phyloP scores from a whole-genome alignment of 169 alveolate species.

The Cryptosporidium viatorum region DNA sequence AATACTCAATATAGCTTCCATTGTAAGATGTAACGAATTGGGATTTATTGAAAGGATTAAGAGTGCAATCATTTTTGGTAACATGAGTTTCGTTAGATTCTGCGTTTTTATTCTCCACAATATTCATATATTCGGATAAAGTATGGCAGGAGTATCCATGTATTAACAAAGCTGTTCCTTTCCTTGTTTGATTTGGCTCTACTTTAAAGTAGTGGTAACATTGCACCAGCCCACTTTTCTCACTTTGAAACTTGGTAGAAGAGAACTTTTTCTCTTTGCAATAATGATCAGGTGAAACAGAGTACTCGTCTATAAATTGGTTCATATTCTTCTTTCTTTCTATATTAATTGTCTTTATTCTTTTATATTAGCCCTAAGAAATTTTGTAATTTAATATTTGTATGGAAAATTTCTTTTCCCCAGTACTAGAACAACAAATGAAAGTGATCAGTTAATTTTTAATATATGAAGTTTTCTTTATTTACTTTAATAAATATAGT shows the following conservation, averaged over 20 bases:
- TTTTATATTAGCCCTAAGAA: background rate
- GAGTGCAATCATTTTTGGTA: background rate
- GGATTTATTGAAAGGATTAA: background rate
- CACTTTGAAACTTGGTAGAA: constrained; percentile 28
- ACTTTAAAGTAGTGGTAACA: constrained; percentile 39
- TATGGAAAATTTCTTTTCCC: background rate
- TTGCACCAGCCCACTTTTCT: constrained; percentile 17
- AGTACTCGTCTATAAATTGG: constrained; percentile 29
- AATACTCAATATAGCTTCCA: constrained; percentile 55
- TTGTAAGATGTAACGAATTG: constrained; percentile 33
- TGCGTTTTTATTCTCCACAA: constrained; percentile 1
- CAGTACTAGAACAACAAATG: too few species aligned
- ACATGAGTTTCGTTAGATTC: background rate
- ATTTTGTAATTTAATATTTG: too few species aligned
- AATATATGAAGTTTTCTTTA: too few species aligned
- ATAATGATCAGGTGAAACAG: constrained; percentile 27
- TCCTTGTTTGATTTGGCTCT: background rate
- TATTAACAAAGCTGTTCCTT: constrained; percentile 56
- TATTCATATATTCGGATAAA: constrained; percentile 34
- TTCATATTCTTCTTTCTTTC: constrained; percentile 19
- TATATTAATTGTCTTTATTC: background rate
- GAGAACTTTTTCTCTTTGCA: constrained; percentile 50
- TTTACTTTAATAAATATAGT: too few species aligned
- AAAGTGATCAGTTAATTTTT: too few species aligned
- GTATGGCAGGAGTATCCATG: constrained; percentile 74